phyloP scores from a whole-genome alignment of 352 stramenopile species.

The Paralagenidium karlingii region DNA sequence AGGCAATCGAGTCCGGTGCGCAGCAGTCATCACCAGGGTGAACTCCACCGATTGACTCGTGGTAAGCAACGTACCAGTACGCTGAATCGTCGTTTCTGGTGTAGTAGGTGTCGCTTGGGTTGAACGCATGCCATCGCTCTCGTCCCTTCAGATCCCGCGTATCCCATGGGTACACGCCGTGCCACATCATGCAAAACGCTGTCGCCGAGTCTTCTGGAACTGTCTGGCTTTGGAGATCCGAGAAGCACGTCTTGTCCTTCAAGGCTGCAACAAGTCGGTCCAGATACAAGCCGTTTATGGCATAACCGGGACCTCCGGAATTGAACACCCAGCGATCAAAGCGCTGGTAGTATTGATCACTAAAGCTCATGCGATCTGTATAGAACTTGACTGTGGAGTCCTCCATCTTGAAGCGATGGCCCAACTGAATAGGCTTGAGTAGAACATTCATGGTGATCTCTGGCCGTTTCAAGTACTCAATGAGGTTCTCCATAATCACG shows the following conservation, averaged over 20 bases:
- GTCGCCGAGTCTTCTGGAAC: constrained; percentile 79
- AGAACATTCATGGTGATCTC: constrained; percentile 19
- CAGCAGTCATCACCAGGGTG: constrained; percentile 25
- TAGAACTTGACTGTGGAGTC: constrained; percentile 67
- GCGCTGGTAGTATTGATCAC: neutral
- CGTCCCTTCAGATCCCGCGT: constrained; percentile 50
- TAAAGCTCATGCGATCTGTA: neutral
- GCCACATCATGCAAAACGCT: constrained; percentile 76
- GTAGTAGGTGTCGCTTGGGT: constrained; percentile 52
- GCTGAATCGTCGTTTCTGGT: constrained; percentile 29
- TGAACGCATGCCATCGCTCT: constrained; percentile 67
- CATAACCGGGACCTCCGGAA: constrained; percentile 63
- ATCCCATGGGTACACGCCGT: constrained; percentile 49
- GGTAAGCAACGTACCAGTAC: constrained; percentile 66
- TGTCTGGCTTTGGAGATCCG: constrained; percentile 38
- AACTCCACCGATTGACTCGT: constrained; percentile 54
- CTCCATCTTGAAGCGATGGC: constrained; percentile 79
- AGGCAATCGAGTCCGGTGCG: constrained; percentile 58
- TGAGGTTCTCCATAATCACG: constrained; percentile 77
- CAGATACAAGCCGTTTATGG: constrained; percentile 76
- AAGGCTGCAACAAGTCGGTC: constrained; percentile 50
- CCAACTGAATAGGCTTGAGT: constrained; percentile 39
- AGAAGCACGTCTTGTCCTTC: constrained; percentile 46
- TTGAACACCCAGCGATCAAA: constrained; percentile 57
- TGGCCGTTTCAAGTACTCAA: constrained; percentile 41